phyloP scores from a whole-genome alignment of 805 yeast genomes.

The Candida silvatica region DNA sequence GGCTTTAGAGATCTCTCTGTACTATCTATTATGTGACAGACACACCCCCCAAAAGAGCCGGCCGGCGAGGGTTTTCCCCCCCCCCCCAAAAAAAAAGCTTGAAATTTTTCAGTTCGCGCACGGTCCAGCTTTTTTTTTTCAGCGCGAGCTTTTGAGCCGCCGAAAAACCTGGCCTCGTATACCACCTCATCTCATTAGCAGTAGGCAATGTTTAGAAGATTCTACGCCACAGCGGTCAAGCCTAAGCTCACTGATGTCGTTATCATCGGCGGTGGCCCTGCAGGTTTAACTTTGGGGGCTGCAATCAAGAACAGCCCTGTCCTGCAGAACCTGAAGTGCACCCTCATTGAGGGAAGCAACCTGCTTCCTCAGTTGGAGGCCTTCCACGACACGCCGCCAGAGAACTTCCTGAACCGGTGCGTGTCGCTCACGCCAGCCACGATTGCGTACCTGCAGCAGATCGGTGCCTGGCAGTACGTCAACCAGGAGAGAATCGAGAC shows the following conservation, averaged over 20 bases:
- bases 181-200: background rate
- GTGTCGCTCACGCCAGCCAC: conserved; percentile 82
- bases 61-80: no score
- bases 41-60: no score
- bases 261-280: conserved; percentile 96
- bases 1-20: no score
- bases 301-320: conserved; percentile 65
- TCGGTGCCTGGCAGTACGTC: conserved; percentile 72
- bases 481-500: conserved; percentile 63
- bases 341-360: conserved; percentile 67
- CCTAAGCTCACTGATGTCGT: conserved; percentile 49
- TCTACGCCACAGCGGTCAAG: conserved; percentile 17
- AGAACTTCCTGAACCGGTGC: conserved; percentile 65
- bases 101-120: no score
- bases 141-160: no score
- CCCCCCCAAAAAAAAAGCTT: no score
- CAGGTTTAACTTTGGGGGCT: conserved; percentile 81
- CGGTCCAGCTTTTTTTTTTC: no score
- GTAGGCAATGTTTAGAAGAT: conserved; percentile 14
- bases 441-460: conserved; percentile 50
- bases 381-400: conserved; percentile 38
- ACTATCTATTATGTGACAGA: no score
- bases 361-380: conserved; percentile 37
- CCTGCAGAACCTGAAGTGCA: conserved; percentile 51
- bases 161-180: no score